phyloP scores from a whole-genome alignment of 1,284 basidiomycete genomes.

The Pseudozyma sp. region DNA sequence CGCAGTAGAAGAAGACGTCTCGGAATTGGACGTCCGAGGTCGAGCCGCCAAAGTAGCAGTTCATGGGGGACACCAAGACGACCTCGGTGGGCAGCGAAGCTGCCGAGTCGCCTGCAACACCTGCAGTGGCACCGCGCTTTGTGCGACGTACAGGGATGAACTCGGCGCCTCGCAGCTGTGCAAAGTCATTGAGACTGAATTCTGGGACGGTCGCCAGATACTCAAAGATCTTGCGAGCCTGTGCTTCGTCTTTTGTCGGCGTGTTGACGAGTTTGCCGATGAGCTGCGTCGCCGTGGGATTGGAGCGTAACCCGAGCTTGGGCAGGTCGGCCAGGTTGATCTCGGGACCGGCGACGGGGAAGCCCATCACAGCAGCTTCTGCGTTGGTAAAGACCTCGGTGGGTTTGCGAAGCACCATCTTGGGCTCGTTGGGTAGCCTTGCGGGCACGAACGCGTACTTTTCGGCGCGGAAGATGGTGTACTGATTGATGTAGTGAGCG shows the following conservation, averaged over 20 bases:
- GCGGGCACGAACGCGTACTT: constrained; percentile 79
- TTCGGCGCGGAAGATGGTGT: constrained; percentile 49
- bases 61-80: constrained; percentile 63
- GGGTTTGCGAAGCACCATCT: constrained; percentile 76
- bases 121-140: constrained; percentile 7
- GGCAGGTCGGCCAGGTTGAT: constrained; percentile 71
- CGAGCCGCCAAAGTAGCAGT: constrained; percentile 74
- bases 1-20: constrained; percentile 79
- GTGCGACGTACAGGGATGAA: constrained; percentile 59
- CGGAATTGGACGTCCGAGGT: constrained; percentile 50
- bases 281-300: constrained; percentile 79
- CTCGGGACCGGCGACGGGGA: constrained; percentile 76
- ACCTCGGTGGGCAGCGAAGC: constrained; percentile 14
- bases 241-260: constrained; percentile 75
- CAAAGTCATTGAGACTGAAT: constrained; percentile 48
- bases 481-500: constrained; percentile 51
- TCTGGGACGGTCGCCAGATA: constrained; percentile 76
- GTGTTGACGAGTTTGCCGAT: constrained; percentile 76
- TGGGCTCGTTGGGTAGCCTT: constrained; percentile 70
- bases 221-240: constrained; percentile 80
- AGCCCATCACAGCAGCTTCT: constrained; percentile 81
- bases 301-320: constrained; percentile 80
- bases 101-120: constrained; percentile 5
- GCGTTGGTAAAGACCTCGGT: constrained; percentile 81
- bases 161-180: constrained; percentile 38